Percentiles rank a stretch among this genome's conserved stretches.
Evolutionary conservation across 2,329 filamentous ascomycete species (phyloP).

Genomic region (Fusarium poae): DNA sequence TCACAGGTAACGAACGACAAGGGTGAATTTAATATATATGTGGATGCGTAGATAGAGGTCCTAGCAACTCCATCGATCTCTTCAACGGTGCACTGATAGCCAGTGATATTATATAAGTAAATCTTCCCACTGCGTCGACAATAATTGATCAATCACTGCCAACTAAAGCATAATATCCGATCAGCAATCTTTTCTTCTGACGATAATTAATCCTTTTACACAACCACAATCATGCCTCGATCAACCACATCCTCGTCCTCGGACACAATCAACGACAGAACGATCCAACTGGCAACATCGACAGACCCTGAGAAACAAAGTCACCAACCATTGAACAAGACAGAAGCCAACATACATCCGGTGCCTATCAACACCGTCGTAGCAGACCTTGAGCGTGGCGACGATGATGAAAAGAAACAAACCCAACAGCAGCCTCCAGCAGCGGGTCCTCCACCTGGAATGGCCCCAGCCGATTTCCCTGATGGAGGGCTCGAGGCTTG

Average conservation of each 20-base stretch:
- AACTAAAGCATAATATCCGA: not conserved
- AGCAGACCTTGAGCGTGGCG: conserved; percentile 47
- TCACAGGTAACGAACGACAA: not conserved
- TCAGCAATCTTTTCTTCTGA: not conserved
- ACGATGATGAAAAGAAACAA: conserved; percentile 25
- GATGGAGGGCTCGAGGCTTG: conserved; percentile 71
- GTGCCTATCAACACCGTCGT: conserved; percentile 50
- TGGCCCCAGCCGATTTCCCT: conserved; percentile 66
- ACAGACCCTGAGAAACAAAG: conserved; percentile 30
- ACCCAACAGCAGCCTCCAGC: conserved; percentile 30
- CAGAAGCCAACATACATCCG: conserved; percentile 38
- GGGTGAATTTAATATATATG: not conserved
- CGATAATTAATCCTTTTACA: not conserved
- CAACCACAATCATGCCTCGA: conserved; percentile 36
- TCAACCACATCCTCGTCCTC: conserved; percentile 48
- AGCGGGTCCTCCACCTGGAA: conserved; percentile 49
- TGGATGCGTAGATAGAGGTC: not conserved
- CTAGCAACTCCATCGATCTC: not conserved
- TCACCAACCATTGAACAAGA: conserved; percentile 22
- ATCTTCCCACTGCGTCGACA: not conserved
- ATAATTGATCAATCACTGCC: not conserved
- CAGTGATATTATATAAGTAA: not conserved
- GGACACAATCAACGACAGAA: conserved; percentile 44
- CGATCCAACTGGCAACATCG: conserved; percentile 11
- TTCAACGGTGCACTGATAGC: not conserved